phyloP scores from a whole-genome alignment of 2,329 filamentous ascomycete genomes.

The Raffaelea arxii region DNA sequence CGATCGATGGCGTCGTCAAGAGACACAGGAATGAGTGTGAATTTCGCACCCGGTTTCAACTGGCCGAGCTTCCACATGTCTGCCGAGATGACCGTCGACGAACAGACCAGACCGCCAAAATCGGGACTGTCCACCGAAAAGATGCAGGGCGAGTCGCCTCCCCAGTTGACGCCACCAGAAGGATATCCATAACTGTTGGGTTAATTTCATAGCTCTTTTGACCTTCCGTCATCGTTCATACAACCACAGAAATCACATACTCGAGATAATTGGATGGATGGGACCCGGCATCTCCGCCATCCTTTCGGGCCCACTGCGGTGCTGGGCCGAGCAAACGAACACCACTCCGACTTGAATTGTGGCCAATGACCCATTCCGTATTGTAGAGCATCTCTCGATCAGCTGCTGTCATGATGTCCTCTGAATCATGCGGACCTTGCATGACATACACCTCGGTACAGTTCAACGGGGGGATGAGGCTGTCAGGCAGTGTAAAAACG shows the following conservation, averaged over 20 bases:
- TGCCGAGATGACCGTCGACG: slow-evolving; percentile 19
- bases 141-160: slow-evolving; percentile 24
- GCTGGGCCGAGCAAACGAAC: slow-evolving; percentile 4
- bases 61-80: slow-evolving; percentile 27
- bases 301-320: slow-evolving; percentile 2
- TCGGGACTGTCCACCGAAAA: slow-evolving; percentile 23
- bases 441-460: slow-evolving; percentile 16
- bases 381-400: slow-evolving; percentile 1
- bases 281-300: slow-evolving; percentile 7
- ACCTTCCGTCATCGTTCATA: too few relatives aligned
- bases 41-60: slow-evolving; percentile 19
- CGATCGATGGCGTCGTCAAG: background rate
- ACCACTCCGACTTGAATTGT: slow-evolving; percentile 5
- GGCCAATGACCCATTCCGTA: slow-evolving; percentile 1
- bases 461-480: background rate
- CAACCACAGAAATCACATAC: background rate
- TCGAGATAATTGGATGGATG: slow-evolving; percentile 7
- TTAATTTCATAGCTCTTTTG: too few relatives aligned
- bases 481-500: background rate
- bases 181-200: slow-evolving; percentile 3
- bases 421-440: slow-evolving; percentile 21
- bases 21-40: background rate
- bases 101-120: slow-evolving; percentile 22
- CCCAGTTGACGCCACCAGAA: slow-evolving; percentile 22
- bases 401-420: slow-evolving; percentile 18